phyloP scores from a whole-genome alignment of 768 basidiomycete species.

The Auriscalpium vulgare region DNA sequence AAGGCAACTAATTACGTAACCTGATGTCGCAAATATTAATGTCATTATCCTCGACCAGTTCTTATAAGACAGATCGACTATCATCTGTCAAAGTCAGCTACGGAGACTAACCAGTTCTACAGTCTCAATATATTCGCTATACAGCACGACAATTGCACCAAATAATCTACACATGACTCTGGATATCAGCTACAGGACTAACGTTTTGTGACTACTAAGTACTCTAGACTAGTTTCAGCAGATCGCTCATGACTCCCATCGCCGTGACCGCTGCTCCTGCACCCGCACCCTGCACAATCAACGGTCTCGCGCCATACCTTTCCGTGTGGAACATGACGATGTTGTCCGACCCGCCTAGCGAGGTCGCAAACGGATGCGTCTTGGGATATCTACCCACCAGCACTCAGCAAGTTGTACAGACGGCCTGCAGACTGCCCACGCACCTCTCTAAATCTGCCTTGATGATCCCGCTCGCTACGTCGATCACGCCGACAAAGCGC shows the following conservation, averaged over 20 bases:
- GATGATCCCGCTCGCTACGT: conserved; percentile 61
- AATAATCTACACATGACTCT: too few relatives aligned
- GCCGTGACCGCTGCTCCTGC: conserved; percentile 98
- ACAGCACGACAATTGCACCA: too few relatives aligned
- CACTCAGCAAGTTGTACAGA: background rate
- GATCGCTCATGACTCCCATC: conserved; percentile 91
- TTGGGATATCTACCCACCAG: conserved; percentile 62
- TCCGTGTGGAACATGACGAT: conserved; percentile 97
- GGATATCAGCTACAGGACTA: too few relatives aligned
- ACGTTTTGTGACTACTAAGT: background rate
- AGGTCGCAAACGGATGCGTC: conserved; percentile 91
- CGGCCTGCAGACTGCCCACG: conserved; percentile 21
- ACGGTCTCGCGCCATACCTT: conserved; percentile 78
- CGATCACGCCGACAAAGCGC: conserved; percentile 91
- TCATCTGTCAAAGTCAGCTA: too few relatives aligned
- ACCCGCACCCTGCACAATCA: conserved; percentile 93
- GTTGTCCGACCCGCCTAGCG: conserved; percentile 93
- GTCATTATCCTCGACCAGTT: too few relatives aligned
- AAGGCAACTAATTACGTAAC: too few relatives aligned
- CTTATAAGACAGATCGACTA: too few relatives aligned
- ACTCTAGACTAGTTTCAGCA: conserved; percentile 45
- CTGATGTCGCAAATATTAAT: too few relatives aligned
- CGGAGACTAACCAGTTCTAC: too few relatives aligned
- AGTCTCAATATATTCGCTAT: too few relatives aligned
- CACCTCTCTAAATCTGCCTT: conserved; percentile 88